These are phyloP conservation scores for Paecilomyces formosus DNA, from an alignment of 2,329 filamentous ascomycete genomes.

Conservation along the genomic window DNA sequence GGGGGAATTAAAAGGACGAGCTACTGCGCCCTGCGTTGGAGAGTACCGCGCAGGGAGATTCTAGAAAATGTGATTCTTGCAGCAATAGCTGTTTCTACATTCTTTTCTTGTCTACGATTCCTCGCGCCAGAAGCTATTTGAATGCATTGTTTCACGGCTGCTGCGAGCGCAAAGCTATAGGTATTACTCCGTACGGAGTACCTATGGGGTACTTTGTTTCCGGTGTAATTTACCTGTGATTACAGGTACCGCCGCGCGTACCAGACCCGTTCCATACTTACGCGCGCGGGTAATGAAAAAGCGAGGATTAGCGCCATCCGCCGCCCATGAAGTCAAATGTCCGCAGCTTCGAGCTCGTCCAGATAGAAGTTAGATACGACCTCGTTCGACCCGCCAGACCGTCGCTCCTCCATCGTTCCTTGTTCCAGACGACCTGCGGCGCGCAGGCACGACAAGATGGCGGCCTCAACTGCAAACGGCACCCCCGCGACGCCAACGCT, in stretches of 20 bases:
- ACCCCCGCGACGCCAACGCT: conserved; percentile 23
- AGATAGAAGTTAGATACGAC: neutral
- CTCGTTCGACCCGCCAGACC: neutral
- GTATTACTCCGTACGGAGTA: too few species aligned
- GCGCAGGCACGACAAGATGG: conserved; percentile 13
- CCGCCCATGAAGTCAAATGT: conserved; percentile 3
- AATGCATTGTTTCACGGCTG: neutral
- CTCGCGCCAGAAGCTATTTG: neutral
- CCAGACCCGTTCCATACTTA: too few species aligned
- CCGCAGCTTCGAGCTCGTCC: neutral
- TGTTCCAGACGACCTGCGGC: neutral
- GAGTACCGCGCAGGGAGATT: neutral
- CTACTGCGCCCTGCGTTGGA: neutral
- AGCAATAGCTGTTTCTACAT: neutral
- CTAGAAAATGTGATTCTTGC: neutral
- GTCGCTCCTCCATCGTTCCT: neutral
- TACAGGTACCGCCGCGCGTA: neutral
- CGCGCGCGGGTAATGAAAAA: neutral
- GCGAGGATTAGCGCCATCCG: neutral
- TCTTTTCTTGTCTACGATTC: neutral
- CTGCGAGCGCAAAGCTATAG: neutral
- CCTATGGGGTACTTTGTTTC: neutral
- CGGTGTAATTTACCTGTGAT: neutral
- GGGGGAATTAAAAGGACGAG: neutral
- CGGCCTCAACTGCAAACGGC: conserved; percentile 33